Conservation (phyloP, 2,329 filamentous ascomycete species). For the Penicillium sp. region DNA sequence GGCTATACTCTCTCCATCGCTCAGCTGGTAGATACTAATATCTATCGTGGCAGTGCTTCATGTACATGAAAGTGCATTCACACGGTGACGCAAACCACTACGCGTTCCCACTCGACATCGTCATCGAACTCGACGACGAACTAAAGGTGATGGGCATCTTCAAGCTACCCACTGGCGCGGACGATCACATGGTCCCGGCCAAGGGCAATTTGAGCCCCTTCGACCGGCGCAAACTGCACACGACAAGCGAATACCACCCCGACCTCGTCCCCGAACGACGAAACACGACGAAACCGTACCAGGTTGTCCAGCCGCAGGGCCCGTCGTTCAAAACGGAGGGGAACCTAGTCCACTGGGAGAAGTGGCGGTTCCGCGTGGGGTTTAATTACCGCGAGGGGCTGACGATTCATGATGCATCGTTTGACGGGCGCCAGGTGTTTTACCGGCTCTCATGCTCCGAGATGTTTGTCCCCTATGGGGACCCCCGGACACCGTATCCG, state of each 20-base stretch:
- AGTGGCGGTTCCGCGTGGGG: conserved; percentile 49
- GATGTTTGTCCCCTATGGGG: conserved; percentile 54
- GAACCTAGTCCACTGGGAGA: conserved; percentile 46
- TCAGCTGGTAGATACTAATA: no score
- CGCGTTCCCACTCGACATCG: not conserved
- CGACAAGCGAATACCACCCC: not conserved
- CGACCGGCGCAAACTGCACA: no score
- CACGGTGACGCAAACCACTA: not conserved
- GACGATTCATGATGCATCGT: conserved; percentile 48
- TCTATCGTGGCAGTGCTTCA: no score
- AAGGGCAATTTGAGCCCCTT: no score
- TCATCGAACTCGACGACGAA: not conserved
- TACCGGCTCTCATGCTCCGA: conserved; percentile 49
- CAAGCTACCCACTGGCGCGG: not conserved
- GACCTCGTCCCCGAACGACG: not conserved
- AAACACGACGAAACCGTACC: not conserved
- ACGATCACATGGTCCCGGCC: no score
- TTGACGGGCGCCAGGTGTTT: conserved; percentile 46
- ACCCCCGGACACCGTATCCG: conserved; percentile 46
- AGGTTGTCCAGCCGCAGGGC: not conserved
- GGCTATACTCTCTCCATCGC: no score
- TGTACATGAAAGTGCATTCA: no score
- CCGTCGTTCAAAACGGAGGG: conserved; percentile 18
- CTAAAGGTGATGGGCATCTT: not conserved
- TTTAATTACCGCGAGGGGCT: conserved; percentile 54